phyloP scores from a whole-genome alignment of 1,284 basidiomycete species.

The Mycosarcoma maydis region DNA sequence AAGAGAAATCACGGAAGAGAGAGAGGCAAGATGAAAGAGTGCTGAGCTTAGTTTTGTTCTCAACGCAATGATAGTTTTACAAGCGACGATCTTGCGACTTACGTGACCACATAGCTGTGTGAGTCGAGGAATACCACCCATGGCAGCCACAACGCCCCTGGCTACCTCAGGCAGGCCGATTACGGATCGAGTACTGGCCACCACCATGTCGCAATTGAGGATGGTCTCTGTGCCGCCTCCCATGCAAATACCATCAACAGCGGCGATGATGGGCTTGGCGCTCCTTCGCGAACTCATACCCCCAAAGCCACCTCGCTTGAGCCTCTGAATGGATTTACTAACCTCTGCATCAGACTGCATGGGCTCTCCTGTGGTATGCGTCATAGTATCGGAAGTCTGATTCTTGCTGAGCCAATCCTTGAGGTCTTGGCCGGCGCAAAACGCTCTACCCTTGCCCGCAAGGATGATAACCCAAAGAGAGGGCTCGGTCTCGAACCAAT shows the following conservation, averaged over 20 bases:
- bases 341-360: constrained; percentile 41
- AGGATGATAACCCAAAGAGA: constrained; percentile 80
- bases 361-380: constrained; percentile 26
- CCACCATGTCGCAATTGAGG: constrained; percentile 82
- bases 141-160: constrained; percentile 78
- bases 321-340: constrained; percentile 18
- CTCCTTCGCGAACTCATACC: constrained; percentile 75
- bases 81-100: constrained; percentile 9
- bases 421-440: constrained; percentile 73
- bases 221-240: constrained; percentile 84
- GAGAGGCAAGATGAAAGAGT: no score
- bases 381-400: constrained; percentile 18
- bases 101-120: constrained; percentile 56
- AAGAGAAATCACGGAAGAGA: not conserved
- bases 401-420: constrained; percentile 50
- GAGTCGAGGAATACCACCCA: constrained; percentile 74
- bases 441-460: constrained; percentile 79
- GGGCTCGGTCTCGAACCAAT: constrained; percentile 81
- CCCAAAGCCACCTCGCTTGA: constrained; percentile 75
- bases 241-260: constrained; percentile 80
- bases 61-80: no score
- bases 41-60: no score
- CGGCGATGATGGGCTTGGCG: constrained; percentile 82
- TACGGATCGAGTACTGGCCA: constrained; percentile 77
- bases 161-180: constrained; percentile 84